A percentile compares a stretch with the other conserved stretches of the same genome.
Evolutionary conservation across 257 asterid species (phyloP).

Genomic region (Jacaranda mimosifolia): DNA sequence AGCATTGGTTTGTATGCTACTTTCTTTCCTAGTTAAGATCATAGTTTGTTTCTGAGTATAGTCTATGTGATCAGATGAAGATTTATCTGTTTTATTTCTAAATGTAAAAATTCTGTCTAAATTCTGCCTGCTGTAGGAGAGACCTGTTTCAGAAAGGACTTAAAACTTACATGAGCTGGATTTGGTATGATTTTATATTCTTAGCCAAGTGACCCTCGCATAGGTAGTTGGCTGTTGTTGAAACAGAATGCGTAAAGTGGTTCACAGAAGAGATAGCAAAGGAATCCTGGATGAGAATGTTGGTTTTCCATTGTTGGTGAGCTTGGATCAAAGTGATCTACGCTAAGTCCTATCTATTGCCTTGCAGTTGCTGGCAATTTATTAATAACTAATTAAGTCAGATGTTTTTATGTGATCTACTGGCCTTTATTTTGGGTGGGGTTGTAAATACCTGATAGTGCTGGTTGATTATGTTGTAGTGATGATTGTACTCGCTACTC

Average conservation of each 20-base stretch:
- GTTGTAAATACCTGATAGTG: background rate
- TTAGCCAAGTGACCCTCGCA: background rate
- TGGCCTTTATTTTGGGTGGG: constrained; percentile 1
- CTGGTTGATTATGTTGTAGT: background rate
- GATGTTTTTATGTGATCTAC: background rate
- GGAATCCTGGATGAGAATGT: constrained; percentile 15
- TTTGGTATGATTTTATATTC: background rate
- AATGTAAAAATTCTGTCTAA: background rate
- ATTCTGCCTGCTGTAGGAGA: constrained; percentile 20
- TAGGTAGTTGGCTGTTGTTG: background rate
- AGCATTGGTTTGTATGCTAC: constrained; percentile 9
- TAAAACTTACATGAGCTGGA: constrained; percentile 2
- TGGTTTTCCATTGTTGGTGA: background rate
- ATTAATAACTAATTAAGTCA: background rate
- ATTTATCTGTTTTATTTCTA: background rate
- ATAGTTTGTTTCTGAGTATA: background rate
- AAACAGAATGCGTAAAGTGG: constrained; percentile 8
- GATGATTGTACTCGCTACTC: too few relatives aligned
- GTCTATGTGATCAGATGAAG: background rate
- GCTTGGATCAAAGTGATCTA: background rate
- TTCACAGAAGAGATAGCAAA: background rate
- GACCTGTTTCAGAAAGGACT: background rate
- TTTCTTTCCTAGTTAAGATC: constrained; percentile 10
- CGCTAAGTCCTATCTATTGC: background rate
- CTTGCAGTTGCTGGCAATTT: background rate